Base-by-base conservation (phyloP, 2,329 filamentous ascomycete genomes). In the Apiospora kogelbergensis region DNA sequence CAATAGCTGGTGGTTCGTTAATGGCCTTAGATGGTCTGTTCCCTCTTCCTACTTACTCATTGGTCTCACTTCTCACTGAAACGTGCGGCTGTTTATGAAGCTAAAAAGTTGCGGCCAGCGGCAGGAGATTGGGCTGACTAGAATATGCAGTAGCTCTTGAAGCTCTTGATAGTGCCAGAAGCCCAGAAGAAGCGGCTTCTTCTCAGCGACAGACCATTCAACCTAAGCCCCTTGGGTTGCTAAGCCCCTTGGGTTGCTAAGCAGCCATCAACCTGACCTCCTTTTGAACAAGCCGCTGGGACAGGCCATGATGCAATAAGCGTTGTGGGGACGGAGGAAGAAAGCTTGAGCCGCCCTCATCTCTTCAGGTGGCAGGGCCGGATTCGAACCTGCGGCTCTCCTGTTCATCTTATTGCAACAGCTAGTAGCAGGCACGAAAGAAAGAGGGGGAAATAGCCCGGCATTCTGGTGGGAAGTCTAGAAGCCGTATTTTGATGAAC, bases 311-410 rank as follows among this genome's bases (percentile, higher is more conserved):
- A 60, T 30, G 53, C 53, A 37, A 60, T 60, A 60, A 60, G 53
- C 53, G 53, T 60, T 37, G 53, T 60, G 53, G 53, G 53, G 26
- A 60, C n/a, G 30, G 48, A 33, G 26, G 13, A 37, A 57, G 48
- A 33, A 26, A 57, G 48, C 48, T 57, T 57, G 48, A 57, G 48
- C 48, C 48, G 48, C 48, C 48, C 48, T 57, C 48, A 57, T 57
- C 48, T 57, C 48, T 33, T 57, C 48, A n/a, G 26, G 26, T 37
- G 20, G 22, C 22, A 53, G 26, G 26, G 30, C 30, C 11, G 30
- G n/a, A 37, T 22, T 20, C 2, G 33, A 33, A 33, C 48, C 48
- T 13, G 30, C 4, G 48, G 13, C 24, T 13, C 26, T 22, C 53
- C 53, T 37, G 26, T 4, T 57, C 17, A 33, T 57, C 15, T 37